These are phyloP conservation scores for Colletotrichum paranaense DNA, from an alignment of 2,329 filamentous ascomycete genomes.

Conservation along the genomic window DNA sequence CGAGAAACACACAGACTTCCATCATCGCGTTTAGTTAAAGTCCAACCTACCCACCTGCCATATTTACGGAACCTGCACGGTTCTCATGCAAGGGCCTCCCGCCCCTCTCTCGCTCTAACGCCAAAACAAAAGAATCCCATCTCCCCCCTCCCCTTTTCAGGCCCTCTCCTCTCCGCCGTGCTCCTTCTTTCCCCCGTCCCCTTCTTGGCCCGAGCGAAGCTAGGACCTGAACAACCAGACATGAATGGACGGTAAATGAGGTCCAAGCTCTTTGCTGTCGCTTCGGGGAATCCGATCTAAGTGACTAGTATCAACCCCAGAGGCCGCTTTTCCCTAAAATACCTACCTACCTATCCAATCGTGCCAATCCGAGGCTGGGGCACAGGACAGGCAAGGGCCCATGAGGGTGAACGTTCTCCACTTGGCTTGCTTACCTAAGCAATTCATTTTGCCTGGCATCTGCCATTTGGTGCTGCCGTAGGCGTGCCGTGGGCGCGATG, in stretches of 20 bases:
- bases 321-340: constrained; percentile 1
- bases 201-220: constrained; percentile 1
- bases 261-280: constrained; percentile 16
- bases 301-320: neutral
- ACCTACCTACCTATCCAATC: neutral
- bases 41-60: constrained; percentile 20
- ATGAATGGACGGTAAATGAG: constrained; percentile 3
- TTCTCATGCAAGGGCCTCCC: constrained; percentile 29
- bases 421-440: neutral
- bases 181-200: neutral
- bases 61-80: constrained; percentile 16
- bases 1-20: constrained; percentile 12
- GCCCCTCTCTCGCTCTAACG: neutral
- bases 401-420: neutral
- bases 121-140: constrained; percentile 12
- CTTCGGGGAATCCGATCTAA: constrained; percentile 12
- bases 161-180: neutral
- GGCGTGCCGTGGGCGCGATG: neutral
- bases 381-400: neutral
- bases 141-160: neutral
- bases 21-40: constrained; percentile 10
- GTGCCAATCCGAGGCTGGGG: neutral
- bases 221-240: constrained; percentile 3
- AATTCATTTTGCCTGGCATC: constrained; percentile 4
- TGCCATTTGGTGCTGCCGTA: neutral